A percentile compares a stretch with the other conserved stretches of the same genome.
Evolutionary conservation across 106 monocot species (phyloP).

Genomic region (Dactylorhiza incarnata): DNA sequence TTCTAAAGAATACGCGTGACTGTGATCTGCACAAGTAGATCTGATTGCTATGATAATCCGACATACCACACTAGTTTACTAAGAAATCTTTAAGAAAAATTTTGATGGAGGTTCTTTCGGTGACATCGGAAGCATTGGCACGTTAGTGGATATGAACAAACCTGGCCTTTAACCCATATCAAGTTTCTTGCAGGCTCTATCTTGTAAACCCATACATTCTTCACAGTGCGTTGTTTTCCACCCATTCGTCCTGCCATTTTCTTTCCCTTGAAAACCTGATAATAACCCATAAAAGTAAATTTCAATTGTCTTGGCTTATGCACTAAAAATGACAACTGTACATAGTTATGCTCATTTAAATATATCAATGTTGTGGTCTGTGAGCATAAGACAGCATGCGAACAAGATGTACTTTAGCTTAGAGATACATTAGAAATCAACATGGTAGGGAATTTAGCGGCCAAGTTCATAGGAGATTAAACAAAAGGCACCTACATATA

Average conservation of each 20-base stretch:
- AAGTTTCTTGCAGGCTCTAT: conserved; percentile 73
- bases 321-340: neutral
- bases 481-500: neutral
- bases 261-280: conserved; percentile 71
- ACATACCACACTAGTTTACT: no score
- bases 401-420: neutral
- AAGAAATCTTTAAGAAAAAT: neutral
- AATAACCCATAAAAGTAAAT: neutral
- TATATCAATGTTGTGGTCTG: neutral
- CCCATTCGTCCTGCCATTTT: conserved; percentile 86
- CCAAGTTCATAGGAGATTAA: neutral
- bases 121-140: neutral
- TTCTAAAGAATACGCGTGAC: no score
- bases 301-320: neutral
- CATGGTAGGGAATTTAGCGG: neutral
- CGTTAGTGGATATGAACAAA: neutral
- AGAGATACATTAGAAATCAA: neutral
- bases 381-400: neutral
- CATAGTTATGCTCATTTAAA: neutral
- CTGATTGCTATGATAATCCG: no score
- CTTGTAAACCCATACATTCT: conserved; percentile 82
- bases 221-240: conserved; percentile 45
- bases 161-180: conserved; percentile 82
- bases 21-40: no score
- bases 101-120: neutral